Percentiles rank a stretch among this genome's conserved stretches.
These are phyloP conservation scores for Erodium moschatum DNA, from an alignment of 441 rosid genomes.

Conservation along the genomic window DNA sequence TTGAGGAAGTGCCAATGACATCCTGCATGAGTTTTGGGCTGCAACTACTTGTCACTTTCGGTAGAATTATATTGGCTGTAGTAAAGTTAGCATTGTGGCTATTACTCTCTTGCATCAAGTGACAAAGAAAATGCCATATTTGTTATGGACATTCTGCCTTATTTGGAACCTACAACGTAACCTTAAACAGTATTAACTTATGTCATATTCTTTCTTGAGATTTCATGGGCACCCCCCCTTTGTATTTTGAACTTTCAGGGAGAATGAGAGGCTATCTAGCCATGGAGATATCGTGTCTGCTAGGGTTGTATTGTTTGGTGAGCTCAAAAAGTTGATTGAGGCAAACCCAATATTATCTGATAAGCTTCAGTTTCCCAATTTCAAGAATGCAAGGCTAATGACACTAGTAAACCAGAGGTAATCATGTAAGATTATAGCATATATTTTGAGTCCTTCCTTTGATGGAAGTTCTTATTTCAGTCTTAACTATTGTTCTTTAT, in stretches of 20 bases:
- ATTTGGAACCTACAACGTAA: not conserved
- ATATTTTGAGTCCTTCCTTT: conserved; percentile 8
- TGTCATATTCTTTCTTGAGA: not conserved
- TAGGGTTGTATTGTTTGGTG: conserved; percentile 62
- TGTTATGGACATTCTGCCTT: not conserved
- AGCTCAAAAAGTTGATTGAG: conserved; percentile 67
- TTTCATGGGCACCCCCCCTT: conserved; percentile 4
- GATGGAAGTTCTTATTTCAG: conserved; percentile 1
- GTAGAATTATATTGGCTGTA: not conserved
- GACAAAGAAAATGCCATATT: not conserved
- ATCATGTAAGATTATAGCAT: conserved; percentile 12
- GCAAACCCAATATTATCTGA: conserved; percentile 81
- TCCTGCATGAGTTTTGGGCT: not conserved
- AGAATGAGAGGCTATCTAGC: conserved; percentile 65
- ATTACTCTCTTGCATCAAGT: not conserved
- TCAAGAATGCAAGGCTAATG: conserved; percentile 64
- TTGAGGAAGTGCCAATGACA: not conserved
- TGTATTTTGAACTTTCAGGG: conserved; percentile 35
- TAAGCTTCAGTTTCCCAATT: conserved; percentile 67
- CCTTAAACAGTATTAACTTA: not conserved
- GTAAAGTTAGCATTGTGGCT: not conserved
- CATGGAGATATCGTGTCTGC: conserved; percentile 73
- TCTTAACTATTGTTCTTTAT: conserved; percentile 1
- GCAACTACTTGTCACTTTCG: not conserved
- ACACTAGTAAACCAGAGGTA: conserved; percentile 75